A percentile compares a stretch with the other conserved stretches of the same genome.
These are phyloP conservation scores for Chlorella ohadii DNA, from an alignment of 139 green algal species.

Conservation along the genomic window DNA sequence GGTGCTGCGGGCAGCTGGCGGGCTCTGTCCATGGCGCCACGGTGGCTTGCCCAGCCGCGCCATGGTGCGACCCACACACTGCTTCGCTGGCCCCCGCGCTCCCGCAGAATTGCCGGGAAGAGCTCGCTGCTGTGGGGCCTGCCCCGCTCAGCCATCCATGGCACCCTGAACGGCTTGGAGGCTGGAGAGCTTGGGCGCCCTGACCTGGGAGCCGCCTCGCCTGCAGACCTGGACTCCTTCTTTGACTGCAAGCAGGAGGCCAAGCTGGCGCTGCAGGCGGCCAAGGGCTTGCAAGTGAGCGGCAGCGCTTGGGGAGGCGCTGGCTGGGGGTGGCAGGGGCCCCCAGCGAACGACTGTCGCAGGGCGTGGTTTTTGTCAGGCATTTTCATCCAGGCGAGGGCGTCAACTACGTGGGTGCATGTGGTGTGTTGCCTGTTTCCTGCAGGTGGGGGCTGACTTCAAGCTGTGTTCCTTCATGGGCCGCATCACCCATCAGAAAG, in stretches of 20 bases:
- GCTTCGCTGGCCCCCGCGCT: no score
- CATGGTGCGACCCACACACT: no score
- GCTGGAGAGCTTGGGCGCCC: background rate
- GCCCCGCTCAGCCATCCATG: background rate
- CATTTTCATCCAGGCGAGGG: no score
- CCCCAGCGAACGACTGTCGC: no score
- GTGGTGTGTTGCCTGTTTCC: background rate
- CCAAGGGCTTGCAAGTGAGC: slow-evolving; percentile 29
- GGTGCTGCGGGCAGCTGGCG: no score
- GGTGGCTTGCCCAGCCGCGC: no score
- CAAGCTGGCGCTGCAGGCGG: slow-evolving; percentile 45
- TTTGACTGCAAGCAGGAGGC: slow-evolving; percentile 26
- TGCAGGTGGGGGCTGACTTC: background rate
- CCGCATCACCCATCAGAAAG: slow-evolving; percentile 58
- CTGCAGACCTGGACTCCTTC: slow-evolving; percentile 14
- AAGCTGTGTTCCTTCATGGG: slow-evolving; percentile 48
- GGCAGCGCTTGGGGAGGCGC: no score
- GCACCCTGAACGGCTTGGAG: slow-evolving; percentile 41
- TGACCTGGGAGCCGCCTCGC: background rate
- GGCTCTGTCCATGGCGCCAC: no score
- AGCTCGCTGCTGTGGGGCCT: slow-evolving; percentile 50
- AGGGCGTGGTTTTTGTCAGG: no score
- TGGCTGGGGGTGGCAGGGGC: no score
- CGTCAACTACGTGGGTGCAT: no score
- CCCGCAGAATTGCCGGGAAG: slow-evolving; percentile 32